Conservation (phyloP, 192 early-diverging fungal species). For the Cetraspora pellucida region DNA sequence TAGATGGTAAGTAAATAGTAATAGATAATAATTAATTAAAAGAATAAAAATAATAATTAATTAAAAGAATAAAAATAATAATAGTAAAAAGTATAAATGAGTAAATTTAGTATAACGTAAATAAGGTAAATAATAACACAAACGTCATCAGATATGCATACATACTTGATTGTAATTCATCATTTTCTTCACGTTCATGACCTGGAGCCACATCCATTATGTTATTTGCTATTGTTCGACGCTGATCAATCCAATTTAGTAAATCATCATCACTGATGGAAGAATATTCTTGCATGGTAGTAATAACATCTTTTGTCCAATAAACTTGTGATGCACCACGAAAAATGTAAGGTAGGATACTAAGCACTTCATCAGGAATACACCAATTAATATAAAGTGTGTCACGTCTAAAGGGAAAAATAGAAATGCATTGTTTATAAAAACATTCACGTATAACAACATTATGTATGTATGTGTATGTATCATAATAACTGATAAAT, state of each 20-base stretch:
- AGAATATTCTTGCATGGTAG: not conserved
- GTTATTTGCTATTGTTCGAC: not conserved
- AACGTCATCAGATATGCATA: not conserved
- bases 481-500: too few species aligned
- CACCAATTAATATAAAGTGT: not conserved
- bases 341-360: not conserved
- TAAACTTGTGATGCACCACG: slow-evolving; percentile 14
- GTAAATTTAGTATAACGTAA: not conserved
- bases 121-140: not conserved
- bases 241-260: not conserved
- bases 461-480: too few species aligned
- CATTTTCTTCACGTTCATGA: slow-evolving; percentile 3
- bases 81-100: too few species aligned
- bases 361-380: not conserved
- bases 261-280: not conserved
- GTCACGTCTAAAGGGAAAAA: not conserved
- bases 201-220: not conserved
- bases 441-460: too few species aligned
- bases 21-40: too few species aligned
- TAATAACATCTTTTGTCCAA: slow-evolving; percentile 3
- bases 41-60: too few species aligned
- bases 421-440: not conserved
- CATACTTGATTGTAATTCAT: not conserved
- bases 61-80: too few species aligned
- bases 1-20: too few species aligned